Conservation (phyloP, 2,329 filamentous ascomycete genomes). For the Calonectria pseudoturangicola region DNA sequence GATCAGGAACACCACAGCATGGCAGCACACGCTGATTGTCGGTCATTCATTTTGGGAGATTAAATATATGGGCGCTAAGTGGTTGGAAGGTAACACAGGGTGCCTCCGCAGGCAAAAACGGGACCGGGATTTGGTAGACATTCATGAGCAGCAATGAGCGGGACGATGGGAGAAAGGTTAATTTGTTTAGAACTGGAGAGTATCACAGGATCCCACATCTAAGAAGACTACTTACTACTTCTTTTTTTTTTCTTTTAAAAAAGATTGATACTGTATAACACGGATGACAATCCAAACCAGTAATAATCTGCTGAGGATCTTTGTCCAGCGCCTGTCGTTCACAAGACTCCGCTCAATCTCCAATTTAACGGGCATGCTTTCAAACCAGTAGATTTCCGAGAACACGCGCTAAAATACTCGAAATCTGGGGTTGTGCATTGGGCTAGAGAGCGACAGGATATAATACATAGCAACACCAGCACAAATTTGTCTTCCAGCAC, state of each 20-base stretch:
- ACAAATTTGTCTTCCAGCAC: too few species aligned
- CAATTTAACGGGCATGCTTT: slow-evolving; percentile 3
- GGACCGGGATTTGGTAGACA: slow-evolving; percentile 40
- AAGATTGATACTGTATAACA: slow-evolving; percentile 19
- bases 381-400: background rate
- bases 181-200: slow-evolving; percentile 34
- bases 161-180: slow-evolving; percentile 20
- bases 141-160: slow-evolving; percentile 38
- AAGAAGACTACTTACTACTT: slow-evolving; percentile 24
- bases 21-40: slow-evolving; percentile 49
- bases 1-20: slow-evolving; percentile 45
- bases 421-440: slow-evolving; percentile 22
- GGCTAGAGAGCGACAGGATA: background rate
- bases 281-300: background rate
- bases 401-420: slow-evolving; percentile 2
- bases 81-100: slow-evolving; percentile 42
- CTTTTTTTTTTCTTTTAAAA: background rate
- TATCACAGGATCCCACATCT: slow-evolving; percentile 36
- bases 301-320: background rate
- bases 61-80: slow-evolving; percentile 43
- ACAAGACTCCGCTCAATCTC: background rate
- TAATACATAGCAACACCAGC: too few species aligned
- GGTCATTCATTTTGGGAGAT: slow-evolving; percentile 40
- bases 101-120: slow-evolving; percentile 47
- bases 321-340: background rate